Percentiles rank a stretch among this genome's conserved stretches.
Evolutionary conservation across 1,284 basidiomycete species (phyloP).

Genomic region (Apiotrichum porosum): DNA sequence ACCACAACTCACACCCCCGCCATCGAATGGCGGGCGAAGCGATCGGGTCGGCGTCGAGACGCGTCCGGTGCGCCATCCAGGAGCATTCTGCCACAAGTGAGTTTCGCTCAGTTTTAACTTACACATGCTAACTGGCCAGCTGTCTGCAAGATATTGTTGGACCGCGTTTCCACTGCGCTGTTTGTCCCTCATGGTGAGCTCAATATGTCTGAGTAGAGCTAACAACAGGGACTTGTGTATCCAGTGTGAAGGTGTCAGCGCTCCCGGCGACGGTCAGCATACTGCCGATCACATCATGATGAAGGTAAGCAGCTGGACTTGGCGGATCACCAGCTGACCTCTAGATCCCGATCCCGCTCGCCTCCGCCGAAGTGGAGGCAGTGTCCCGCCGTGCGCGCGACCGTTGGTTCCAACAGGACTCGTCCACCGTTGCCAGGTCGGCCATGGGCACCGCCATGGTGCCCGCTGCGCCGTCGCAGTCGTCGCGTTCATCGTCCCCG

Average conservation of each 20-base stretch:
- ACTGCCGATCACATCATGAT: slow-evolving; percentile 71
- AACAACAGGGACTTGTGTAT: slow-evolving; percentile 68
- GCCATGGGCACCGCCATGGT: too few species aligned
- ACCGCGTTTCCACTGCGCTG: slow-evolving; percentile 81
- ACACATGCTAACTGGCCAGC: slow-evolving; percentile 51
- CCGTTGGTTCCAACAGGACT: slow-evolving; percentile 71
- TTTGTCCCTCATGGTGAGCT: slow-evolving; percentile 62
- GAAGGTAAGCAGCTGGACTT: slow-evolving; percentile 57
- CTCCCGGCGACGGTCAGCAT: slow-evolving; percentile 32
- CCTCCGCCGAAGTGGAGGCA: slow-evolving; percentile 64
- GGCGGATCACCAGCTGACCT: background rate
- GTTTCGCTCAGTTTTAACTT: slow-evolving; percentile 45
- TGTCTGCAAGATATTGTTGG: slow-evolving; percentile 83
- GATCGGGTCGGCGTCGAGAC: background rate
- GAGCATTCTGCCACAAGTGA: slow-evolving; percentile 58
- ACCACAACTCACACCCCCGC: slow-evolving; percentile 9
- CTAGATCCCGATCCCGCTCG: slow-evolving; percentile 77
- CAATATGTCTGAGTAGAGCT: too few species aligned
- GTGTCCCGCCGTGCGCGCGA: slow-evolving; percentile 67
- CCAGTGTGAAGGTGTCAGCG: slow-evolving; percentile 78
- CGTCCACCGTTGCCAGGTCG: slow-evolving; percentile 51
- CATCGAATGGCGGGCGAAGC: background rate
- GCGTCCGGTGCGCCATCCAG: slow-evolving; percentile 37
- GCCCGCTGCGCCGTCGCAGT: slow-evolving; percentile 16
- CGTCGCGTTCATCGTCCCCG: slow-evolving; percentile 37